Conservation (phyloP, 148 eudicot genomes). For the Spergularia marina region DNA sequence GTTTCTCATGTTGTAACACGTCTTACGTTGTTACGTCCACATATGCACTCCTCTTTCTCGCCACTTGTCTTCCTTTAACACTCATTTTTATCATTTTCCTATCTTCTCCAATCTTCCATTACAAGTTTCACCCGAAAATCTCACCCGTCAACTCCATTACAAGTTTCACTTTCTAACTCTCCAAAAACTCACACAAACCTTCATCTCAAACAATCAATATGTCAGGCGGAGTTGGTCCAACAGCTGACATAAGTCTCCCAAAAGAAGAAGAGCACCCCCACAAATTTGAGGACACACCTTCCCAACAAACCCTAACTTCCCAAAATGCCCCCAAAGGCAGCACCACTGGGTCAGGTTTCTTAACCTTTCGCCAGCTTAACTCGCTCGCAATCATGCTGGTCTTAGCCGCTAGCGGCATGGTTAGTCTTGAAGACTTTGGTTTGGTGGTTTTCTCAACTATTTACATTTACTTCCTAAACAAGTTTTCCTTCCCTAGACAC, state of each 20-base stretch:
- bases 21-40: conserved; percentile 11
- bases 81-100: background rate
- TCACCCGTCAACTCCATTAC: background rate
- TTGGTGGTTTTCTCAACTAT: conserved; percentile 45
- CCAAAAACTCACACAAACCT: background rate
- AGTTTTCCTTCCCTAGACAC: conserved; percentile 47
- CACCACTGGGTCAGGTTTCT: background rate
- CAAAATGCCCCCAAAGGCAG: conserved; percentile 5
- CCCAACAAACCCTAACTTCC: background rate
- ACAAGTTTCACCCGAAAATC: background rate
- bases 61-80: conserved; percentile 11
- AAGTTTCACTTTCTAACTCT: too few relatives aligned
- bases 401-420: conserved; percentile 53
- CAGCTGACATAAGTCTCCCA: conserved; percentile 38
- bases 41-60: background rate
- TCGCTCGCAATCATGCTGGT: conserved; percentile 38
- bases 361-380: conserved; percentile 51
- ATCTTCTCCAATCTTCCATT: background rate
- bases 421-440: conserved; percentile 36
- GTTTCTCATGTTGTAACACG: conserved; percentile 2
- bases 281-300: too few relatives aligned
- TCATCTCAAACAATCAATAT: conserved; percentile 15
- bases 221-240: conserved; percentile 53
- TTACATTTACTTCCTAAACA: conserved; percentile 55
- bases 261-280: conserved; percentile 22